Base-by-base conservation (phyloP, 2,329 filamentous ascomycete genomes). In the Xylaria sp. region DNA sequence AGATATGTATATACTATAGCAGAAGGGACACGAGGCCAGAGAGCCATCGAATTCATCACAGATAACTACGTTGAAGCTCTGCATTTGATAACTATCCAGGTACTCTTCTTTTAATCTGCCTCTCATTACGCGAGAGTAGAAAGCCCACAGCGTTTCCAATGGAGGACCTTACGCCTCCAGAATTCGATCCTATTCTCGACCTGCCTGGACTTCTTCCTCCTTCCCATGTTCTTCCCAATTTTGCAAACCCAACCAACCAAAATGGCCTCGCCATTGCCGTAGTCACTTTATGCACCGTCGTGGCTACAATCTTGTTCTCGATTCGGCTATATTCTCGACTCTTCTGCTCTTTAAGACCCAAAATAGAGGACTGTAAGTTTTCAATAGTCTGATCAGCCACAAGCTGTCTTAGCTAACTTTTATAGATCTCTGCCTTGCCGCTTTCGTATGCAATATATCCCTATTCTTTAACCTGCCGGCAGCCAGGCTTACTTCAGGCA, bases 251-350 rank as follows among this genome's bases (percentile, higher is more conserved):
- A 9, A 54, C 62, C 6, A 61, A 56, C 25, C 49, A 56, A 20
- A 66, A 66, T 62, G 43, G n/a, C 7, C 25, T 62, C 4, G 57
- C 57, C 12, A 62, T 62, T 12, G n/a, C 41, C 1, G 64, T 66
- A 18, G 58, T 66, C 13, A 15, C 49, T 9, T 8, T 66, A 9
- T 56, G 49, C 20, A 25, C 52, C 20, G 48, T n/a, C 13, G 12
- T 66, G 39, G 64, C 49, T 10, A 25, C 64, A 8, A 36, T 66
- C 6, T 23, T 62, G n/a, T 55, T 62, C 18, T 10, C 36, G n/a
- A 62, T 62, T 15, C 64, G 57, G 33, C 36, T 51, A 33, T 66
- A 66, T 39, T 55, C 64, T 8, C 56, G 64, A 31, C 3, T 66
- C 9, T 66, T 66, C 43, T 57, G 64, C 25, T 28, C 31, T 39